Conservation (phyloP, 129 eudicot species). For the Flaveria ramosissima region DNA sequence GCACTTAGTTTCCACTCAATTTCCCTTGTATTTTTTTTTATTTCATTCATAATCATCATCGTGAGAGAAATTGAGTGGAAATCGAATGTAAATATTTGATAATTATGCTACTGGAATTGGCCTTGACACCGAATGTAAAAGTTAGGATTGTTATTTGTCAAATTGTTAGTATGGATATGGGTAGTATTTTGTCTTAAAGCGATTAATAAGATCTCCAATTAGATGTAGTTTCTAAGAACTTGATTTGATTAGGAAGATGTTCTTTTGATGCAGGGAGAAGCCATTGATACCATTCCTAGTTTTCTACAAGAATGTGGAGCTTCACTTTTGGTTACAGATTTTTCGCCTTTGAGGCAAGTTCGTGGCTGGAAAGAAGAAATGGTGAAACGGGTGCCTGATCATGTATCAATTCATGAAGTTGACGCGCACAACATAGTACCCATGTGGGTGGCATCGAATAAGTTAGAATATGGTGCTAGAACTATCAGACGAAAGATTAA, state of each 20-base stretch:
- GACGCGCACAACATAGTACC: constrained; percentile 98
- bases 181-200: no score
- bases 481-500: constrained; percentile 83
- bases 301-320: constrained; percentile 77
- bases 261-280: constrained; percentile 72
- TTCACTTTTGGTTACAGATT: constrained; percentile 88
- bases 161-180: no score
- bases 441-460: constrained; percentile 79
- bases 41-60: no score
- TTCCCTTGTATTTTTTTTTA: no score
- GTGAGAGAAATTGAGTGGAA: no score
- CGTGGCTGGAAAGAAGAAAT: constrained; percentile 80
- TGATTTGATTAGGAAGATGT: background rate
- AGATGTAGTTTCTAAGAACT: background rate
- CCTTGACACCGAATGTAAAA: no score
- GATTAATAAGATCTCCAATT: background rate
- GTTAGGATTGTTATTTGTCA: no score
- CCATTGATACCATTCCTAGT: constrained; percentile 78
- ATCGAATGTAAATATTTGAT: no score
- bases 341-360: constrained; percentile 86
- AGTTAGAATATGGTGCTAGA: constrained; percentile 88
- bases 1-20: no score
- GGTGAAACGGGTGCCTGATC: constrained; percentile 50
- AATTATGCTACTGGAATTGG: no score
- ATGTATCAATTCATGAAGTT: constrained; percentile 85